Base-by-base conservation (phyloP, 78 protist species). In the Pelomyxa schiedti region DNA sequence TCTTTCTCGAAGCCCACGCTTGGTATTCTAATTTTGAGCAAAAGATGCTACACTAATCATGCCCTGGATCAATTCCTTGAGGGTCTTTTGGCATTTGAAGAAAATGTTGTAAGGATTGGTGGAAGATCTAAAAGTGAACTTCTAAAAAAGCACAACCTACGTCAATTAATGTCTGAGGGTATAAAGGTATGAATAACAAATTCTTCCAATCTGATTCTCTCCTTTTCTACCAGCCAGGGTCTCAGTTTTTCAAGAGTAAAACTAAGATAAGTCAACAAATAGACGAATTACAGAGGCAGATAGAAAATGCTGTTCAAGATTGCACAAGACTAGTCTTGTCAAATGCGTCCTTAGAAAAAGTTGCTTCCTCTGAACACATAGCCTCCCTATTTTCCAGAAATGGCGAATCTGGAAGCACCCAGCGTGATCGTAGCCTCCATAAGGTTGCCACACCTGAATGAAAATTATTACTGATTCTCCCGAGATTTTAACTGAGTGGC, bases 51-150 rank as follows among this genome's bases (percentile, higher is more conserved):
- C 42, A 86, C 89, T 52, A 85, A 85, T 58, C 89, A 85, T 53
- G 87, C 89, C 16, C 65, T 85, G 8, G 89, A 85, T 58, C 88
- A 84, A 52, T 86, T 84, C 76, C 67, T 84, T 9, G 87, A 82
- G 67, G 26, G 75, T 26, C 2, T 83, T 39, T 39, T 73, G 39
- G 81, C 1, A 1, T 64, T 66, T 42, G 83, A 74, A 42, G 85
- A 42, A 37, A n/a, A 39, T 39, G 36, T 82, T 43, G 76, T 80
- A 4, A 69, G 86, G 42, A 32, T 82, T 26, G 86, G 86, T 38
- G 67, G 81, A 28, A 58, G 79, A n/a, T 82, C 86, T 1, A 2
- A 74, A 64, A 26, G 29, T 4, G 81, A 76, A 7, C 35, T 8
- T 32, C 75, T 76, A 24, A 4, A 39, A 52, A 16, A 0, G 26